Conservation (phyloP, 2,329 filamentous ascomycete genomes). For the Lachnellula occidentalis region DNA sequence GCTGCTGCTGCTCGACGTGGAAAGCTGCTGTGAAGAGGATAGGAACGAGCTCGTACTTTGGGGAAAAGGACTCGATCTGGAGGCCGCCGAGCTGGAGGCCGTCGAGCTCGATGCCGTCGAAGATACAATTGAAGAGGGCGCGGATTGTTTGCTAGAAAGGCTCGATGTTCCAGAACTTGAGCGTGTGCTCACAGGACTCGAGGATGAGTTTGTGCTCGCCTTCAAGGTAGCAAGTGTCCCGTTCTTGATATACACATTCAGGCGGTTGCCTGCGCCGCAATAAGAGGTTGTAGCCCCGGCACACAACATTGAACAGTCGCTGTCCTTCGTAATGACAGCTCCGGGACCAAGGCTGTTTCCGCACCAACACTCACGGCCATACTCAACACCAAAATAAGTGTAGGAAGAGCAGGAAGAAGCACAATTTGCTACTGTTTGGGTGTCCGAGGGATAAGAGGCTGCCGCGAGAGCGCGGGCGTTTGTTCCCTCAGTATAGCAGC, state of each 20-base stretch:
- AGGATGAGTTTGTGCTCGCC: slow-evolving; percentile 2
- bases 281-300: slow-evolving; percentile 25
- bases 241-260: slow-evolving; percentile 22
- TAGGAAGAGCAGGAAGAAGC: slow-evolving; percentile 13
- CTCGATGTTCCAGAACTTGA: not conserved
- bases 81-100: not conserved
- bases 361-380: slow-evolving; percentile 25
- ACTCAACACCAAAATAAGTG: slow-evolving; percentile 19
- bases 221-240: not conserved
- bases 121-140: not conserved
- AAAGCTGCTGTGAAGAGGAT: not conserved
- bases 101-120: not conserved
- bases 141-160: not conserved
- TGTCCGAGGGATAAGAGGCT: slow-evolving; percentile 17
- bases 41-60: not conserved
- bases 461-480: slow-evolving; percentile 20
- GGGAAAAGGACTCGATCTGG: not conserved
- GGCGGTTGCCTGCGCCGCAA: slow-evolving; percentile 29
- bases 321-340: slow-evolving; percentile 5
- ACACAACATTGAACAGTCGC: slow-evolving; percentile 18
- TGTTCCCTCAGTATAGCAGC: slow-evolving; percentile 29
- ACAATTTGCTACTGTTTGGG: slow-evolving; percentile 29
- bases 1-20: not conserved
- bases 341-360: slow-evolving; percentile 16
- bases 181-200: not conserved